phyloP scores from a whole-genome alignment of 257 asterid genomes.

The Asclepias syriaca region DNA sequence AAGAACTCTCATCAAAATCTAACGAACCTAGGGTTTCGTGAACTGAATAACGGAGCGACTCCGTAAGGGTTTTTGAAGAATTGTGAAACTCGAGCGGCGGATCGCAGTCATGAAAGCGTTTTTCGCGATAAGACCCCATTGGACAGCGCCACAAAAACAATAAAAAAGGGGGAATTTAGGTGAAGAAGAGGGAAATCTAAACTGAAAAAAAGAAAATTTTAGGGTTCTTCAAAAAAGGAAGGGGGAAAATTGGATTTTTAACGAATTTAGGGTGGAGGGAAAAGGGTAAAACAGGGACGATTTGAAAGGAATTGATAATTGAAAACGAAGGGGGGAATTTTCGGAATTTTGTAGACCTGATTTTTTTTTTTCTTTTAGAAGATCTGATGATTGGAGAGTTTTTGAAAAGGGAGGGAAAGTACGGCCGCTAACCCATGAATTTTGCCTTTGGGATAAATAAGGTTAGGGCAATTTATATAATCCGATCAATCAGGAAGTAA shows the following conservation, averaged over 20 bases:
- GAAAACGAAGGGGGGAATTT: background rate
- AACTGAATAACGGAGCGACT: constrained; percentile 5
- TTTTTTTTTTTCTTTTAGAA: background rate
- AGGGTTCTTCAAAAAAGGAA: constrained; percentile 25
- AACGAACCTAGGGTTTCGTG: constrained; percentile 7
- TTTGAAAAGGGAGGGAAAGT: constrained; percentile 30
- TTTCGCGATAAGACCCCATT: constrained; percentile 18
- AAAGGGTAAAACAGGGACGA: constrained; percentile 13
- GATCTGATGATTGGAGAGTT: constrained; percentile 17
- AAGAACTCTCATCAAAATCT: constrained; percentile 13
- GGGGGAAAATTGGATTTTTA: constrained; percentile 13
- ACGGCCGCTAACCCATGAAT: background rate
- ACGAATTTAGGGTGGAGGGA: constrained; percentile 26
- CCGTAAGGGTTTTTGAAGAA: constrained; percentile 30
- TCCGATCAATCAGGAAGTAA: background rate
- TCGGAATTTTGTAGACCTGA: background rate
- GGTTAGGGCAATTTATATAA: too few relatives aligned
- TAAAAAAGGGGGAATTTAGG: background rate
- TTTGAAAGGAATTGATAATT: constrained; percentile 1
- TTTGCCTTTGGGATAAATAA: background rate
- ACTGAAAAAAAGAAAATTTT: constrained; percentile 6
- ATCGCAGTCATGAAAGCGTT: constrained; percentile 2
- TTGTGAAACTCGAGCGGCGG: constrained; percentile 14
- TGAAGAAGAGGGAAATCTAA: constrained; percentile 7
- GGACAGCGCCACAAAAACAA: background rate